A percentile compares a stretch with the other conserved stretches of the same genome.
Evolutionary conservation across 768 basidiomycete genomes (phyloP).

Genomic region (Strobilomyces echinocephalus): DNA sequence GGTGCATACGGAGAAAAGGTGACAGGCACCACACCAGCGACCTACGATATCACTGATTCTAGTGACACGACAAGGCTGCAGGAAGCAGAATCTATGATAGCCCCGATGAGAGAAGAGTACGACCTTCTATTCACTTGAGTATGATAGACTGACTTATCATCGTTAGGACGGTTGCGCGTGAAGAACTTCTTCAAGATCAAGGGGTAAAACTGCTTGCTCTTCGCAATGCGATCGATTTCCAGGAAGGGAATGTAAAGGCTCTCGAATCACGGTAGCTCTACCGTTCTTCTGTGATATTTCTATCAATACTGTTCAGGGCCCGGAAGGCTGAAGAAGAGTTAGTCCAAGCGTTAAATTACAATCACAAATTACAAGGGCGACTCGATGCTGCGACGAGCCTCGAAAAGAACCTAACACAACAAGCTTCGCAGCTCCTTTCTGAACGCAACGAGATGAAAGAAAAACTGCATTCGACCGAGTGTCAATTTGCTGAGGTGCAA

Average conservation of each 20-base stretch:
- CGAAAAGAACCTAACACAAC: slow-evolving; percentile 24
- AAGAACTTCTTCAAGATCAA: slow-evolving; percentile 24
- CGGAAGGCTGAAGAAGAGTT: slow-evolving; percentile 20
- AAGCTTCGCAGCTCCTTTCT: slow-evolving; percentile 23
- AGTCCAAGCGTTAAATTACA: slow-evolving; percentile 14
- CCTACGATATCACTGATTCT: slow-evolving; percentile 10
- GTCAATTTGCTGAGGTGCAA: slow-evolving; percentile 16
- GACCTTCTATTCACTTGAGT: slow-evolving; percentile 21
- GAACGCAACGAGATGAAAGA: slow-evolving; percentile 22
- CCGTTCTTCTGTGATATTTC: background rate
- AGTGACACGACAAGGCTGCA: slow-evolving; percentile 17
- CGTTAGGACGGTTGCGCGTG: slow-evolving; percentile 20
- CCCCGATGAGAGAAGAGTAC: slow-evolving; percentile 30
- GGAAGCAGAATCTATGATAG: slow-evolving; percentile 23
- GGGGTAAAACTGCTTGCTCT: slow-evolving; percentile 26
- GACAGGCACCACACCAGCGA: background rate
- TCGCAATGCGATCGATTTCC: slow-evolving; percentile 28
- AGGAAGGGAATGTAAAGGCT: slow-evolving; percentile 25
- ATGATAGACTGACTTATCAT: slow-evolving; percentile 10
- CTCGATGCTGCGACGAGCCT: slow-evolving; percentile 20
- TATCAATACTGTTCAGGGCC: slow-evolving; percentile 16
- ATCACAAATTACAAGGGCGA: slow-evolving; percentile 27
- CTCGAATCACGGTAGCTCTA: slow-evolving; percentile 24
- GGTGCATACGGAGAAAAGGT: slow-evolving; percentile 21
- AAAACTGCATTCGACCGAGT: slow-evolving; percentile 12